Percentiles rank a stretch among this genome's conserved stretches.
Evolutionary conservation across 257 asterid species (phyloP).

Genomic region (Paulownia fortunei): DNA sequence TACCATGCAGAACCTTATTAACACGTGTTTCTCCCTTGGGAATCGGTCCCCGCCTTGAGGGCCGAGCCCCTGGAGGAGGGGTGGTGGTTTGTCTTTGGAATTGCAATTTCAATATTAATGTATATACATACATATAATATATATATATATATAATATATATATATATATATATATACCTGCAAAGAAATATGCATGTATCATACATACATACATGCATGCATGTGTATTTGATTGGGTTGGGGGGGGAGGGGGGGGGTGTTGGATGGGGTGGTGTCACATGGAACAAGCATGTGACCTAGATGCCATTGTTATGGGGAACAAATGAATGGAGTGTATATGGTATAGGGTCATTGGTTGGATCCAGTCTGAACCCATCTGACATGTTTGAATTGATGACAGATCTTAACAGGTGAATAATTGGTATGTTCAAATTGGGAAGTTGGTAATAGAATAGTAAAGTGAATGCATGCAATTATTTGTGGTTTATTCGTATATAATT

Average conservation of each 20-base stretch:
- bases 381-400: slow-evolving; percentile 19
- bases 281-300: slow-evolving; percentile 49
- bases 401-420: slow-evolving; percentile 23
- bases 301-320: slow-evolving; percentile 58
- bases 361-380: slow-evolving; percentile 31
- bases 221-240: not conserved
- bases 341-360: slow-evolving; percentile 28
- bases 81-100: slow-evolving; percentile 23
- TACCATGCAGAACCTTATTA: not conserved
- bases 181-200: too few species aligned
- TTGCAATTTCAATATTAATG: not conserved
- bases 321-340: slow-evolving; percentile 34
- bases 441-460: slow-evolving; percentile 1
- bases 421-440: slow-evolving; percentile 1
- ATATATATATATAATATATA: not conserved
- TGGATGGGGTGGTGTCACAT: slow-evolving; percentile 42
- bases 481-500: too few species aligned
- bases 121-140: not conserved
- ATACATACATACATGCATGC: not conserved
- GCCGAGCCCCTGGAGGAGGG: slow-evolving; percentile 39
- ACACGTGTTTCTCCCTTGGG: slow-evolving; percentile 38
- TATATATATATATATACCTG: not conserved
- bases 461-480: slow-evolving; percentile 12
- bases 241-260: not conserved
- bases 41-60: slow-evolving; percentile 61